phyloP scores from a whole-genome alignment of 1,284 basidiomycete genomes.

The Pterulicium gracile region DNA sequence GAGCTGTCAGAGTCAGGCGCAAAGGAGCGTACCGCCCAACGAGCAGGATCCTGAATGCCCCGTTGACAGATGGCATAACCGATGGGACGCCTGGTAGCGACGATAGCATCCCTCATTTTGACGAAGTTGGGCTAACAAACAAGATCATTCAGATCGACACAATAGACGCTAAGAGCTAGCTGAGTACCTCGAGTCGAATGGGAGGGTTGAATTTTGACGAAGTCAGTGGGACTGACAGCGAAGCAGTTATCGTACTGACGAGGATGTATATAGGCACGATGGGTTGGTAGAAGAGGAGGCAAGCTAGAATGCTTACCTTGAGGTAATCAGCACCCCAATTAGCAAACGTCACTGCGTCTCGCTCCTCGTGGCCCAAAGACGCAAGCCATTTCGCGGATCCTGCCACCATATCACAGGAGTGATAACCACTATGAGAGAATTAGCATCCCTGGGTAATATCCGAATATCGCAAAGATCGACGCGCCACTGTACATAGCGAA shows the following conservation, averaged over 20 bases:
- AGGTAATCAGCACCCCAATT: slow-evolving; percentile 39
- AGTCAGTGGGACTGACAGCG: slow-evolving; percentile 32
- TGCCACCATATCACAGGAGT: slow-evolving; percentile 31
- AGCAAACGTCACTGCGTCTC: slow-evolving; percentile 31
- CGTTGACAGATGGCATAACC: slow-evolving; percentile 47
- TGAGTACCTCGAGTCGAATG: slow-evolving; percentile 15
- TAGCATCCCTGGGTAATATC: background rate
- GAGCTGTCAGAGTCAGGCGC: background rate
- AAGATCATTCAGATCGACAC: background rate
- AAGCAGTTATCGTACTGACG: slow-evolving; percentile 36
- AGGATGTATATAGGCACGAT: slow-evolving; percentile 6
- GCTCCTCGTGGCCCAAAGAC: slow-evolving; percentile 29
- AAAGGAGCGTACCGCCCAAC: slow-evolving; percentile 28
- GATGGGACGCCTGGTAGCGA: slow-evolving; percentile 32
- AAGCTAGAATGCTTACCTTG: slow-evolving; percentile 19
- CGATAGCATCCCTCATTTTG: slow-evolving; percentile 40
- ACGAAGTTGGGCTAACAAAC: slow-evolving; percentile 28
- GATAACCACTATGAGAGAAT: slow-evolving; percentile 23
- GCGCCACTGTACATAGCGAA: slow-evolving; percentile 33
- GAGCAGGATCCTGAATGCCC: slow-evolving; percentile 36
- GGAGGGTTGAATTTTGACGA: slow-evolving; percentile 31
- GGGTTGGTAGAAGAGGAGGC: background rate
- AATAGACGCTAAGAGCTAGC: slow-evolving; percentile 14
- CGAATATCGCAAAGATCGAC: slow-evolving; percentile 15
- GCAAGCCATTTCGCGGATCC: slow-evolving; percentile 33